Evolutionary conservation across 1,284 basidiomycete species (phyloP).

Genomic region (Microbotryum intermedium): DNA sequence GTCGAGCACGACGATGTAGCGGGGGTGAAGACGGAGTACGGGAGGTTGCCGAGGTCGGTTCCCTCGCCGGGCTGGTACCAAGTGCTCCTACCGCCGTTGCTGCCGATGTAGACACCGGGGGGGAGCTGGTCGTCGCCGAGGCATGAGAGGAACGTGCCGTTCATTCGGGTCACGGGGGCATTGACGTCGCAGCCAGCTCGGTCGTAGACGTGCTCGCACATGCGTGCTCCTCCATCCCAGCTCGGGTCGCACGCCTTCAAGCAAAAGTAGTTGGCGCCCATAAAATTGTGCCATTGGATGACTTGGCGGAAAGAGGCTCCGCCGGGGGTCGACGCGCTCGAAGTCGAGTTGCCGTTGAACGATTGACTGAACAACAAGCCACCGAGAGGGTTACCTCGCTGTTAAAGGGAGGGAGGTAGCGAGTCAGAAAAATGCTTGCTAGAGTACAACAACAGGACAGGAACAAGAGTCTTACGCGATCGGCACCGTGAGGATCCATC

Average conservation of each 20-base stretch:
- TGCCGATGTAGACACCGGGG: conserved; percentile 50
- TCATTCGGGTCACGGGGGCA: conserved; percentile 48
- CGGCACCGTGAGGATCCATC: conserved; percentile 34
- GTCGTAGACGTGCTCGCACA: conserved; percentile 32
- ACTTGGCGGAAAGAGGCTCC: conserved; percentile 44
- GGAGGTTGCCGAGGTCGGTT: not conserved
- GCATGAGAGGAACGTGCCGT: conserved; percentile 54
- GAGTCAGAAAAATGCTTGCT: too few relatives aligned
- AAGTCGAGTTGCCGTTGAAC: conserved; percentile 37
- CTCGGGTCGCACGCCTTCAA: conserved; percentile 55
- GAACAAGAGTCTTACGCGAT: conserved; percentile 1
- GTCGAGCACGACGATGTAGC: not conserved
- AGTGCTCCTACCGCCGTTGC: conserved; percentile 26
- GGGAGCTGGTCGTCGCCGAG: conserved; percentile 55
- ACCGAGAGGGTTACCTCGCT: conserved; percentile 38
- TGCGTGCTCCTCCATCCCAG: conserved; percentile 47
- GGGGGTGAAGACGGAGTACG: not conserved
- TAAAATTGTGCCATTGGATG: conserved; percentile 55
- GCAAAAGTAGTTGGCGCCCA: conserved; percentile 46
- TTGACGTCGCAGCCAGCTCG: conserved; percentile 59
- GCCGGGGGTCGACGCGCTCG: conserved; percentile 16
- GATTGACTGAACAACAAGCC: conserved; percentile 26
- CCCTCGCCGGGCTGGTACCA: conserved; percentile 28
- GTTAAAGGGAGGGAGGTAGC: not conserved
- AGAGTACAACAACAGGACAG: not conserved